Base-by-base conservation (phyloP, 106 monocot genomes). In the Xerophyta viscosa region DNA sequence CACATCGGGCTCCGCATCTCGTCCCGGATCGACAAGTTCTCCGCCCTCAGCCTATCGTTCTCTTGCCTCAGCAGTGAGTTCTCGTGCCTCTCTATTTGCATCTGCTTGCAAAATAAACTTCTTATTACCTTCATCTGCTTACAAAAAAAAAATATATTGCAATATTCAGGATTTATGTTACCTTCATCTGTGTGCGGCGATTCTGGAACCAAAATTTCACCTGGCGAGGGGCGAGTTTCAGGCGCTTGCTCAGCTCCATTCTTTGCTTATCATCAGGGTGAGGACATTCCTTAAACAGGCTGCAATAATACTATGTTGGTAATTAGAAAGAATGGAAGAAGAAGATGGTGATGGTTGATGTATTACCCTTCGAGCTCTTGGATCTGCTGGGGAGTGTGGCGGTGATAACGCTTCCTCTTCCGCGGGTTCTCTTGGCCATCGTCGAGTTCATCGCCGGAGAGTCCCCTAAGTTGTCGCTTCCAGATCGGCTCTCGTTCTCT, bases 181-280 rank as follows among this genome's bases (percentile, higher is more conserved):
- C 93, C 94, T 94, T 94, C 88, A 94, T 84, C 65, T 94, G 94
- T 5, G 94, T 94, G n/a, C 94, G 77, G 0, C 88, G 58, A 43
- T 94, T 94, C 56, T 94, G 94, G 72, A 94, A 94, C 94, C 94
- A 94, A 74, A 87, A 94, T 56, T 94, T 94, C 50, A 94, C 94
- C 63, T 94, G 94, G 4, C 94, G 76, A 29, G 49, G 56, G 58
- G 88, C 88, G 14, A 94, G 54, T 55, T 29, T 31, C 4, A 94
- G 77, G 24, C 84, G 41, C 65, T 50, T 62, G 78, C 88, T 88
- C 8, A 94, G 71, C 48, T 88, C 88, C 51, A 78, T 20, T 48
- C 87, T 62, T 60, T 94, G 94, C 60, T 94, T 94, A 71, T 94
- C 94, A 21, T 94, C 94, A 3, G 94, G 94, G 22, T 94, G 88